Evolutionary conservation across 495 filamentous ascomycete species (phyloP).

Genomic region (Bathelium albidoporum): DNA sequence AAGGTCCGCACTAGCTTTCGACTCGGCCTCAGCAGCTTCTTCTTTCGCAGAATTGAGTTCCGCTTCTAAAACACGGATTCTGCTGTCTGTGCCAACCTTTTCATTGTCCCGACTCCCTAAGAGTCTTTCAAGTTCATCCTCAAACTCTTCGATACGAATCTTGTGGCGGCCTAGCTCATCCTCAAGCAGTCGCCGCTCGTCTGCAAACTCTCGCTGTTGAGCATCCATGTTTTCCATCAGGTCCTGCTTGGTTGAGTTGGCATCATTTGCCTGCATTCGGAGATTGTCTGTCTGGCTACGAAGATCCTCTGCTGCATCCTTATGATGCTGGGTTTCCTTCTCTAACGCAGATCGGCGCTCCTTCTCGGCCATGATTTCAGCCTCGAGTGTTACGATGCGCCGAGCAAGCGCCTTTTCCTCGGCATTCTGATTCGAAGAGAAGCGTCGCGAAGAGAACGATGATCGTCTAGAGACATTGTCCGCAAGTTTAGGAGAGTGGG

Average conservation of each 20-base stretch:
- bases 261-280: slow-evolving; percentile 56
- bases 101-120: slow-evolving; percentile 77
- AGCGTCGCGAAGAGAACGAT: slow-evolving; percentile 54
- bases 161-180: slow-evolving; percentile 65
- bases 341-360: slow-evolving; percentile 45
- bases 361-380: slow-evolving; percentile 54
- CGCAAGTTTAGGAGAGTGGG: slow-evolving; percentile 27
- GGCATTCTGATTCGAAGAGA: slow-evolving; percentile 53
- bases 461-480: slow-evolving; percentile 51
- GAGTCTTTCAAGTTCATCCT: slow-evolving; percentile 79
- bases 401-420: slow-evolving; percentile 58
- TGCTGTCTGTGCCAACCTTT: slow-evolving; percentile 55
- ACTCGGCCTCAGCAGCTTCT: slow-evolving; percentile 38
- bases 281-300: slow-evolving; percentile 42
- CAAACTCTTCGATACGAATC: slow-evolving; percentile 68
- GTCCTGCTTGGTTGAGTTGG: slow-evolving; percentile 83
- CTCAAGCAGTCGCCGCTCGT: slow-evolving; percentile 71
- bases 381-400: slow-evolving; percentile 69
- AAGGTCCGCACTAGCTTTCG: slow-evolving; percentile 44
- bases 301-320: slow-evolving; percentile 43
- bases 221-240: slow-evolving; percentile 91
- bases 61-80: slow-evolving; percentile 53
- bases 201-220: slow-evolving; percentile 74
- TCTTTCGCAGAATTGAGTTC: slow-evolving; percentile 47
- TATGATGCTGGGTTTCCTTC: slow-evolving; percentile 46